Conservation (phyloP, 805 yeast genomes). For the Wickerhamiella brachini region DNA sequence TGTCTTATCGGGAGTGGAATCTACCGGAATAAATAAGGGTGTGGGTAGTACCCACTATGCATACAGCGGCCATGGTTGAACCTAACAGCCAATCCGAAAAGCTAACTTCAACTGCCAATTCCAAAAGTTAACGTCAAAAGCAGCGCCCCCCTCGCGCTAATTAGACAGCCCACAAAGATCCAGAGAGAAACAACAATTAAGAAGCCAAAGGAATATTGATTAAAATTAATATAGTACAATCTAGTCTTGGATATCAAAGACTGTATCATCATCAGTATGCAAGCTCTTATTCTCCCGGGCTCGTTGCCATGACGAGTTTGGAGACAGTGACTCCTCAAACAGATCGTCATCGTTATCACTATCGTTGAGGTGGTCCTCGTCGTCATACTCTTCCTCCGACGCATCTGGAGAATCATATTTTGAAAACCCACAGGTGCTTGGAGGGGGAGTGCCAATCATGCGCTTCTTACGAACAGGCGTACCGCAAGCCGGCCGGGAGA, state of each 20-base stretch:
- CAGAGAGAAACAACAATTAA: no score
- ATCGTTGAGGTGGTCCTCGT: not conserved
- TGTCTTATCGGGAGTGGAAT: not conserved
- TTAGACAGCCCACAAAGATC: no score
- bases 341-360: not conserved
- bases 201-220: not conserved
- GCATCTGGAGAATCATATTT: not conserved
- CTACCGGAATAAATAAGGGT: not conserved
- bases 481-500: not conserved
- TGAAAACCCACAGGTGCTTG: not conserved
- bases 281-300: not conserved
- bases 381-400: not conserved
- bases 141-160: no score
- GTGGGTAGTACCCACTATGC: not conserved
- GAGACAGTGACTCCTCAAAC: not conserved
- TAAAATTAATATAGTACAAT: not conserved
- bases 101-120: no score
- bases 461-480: conserved; percentile 1
- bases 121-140: no score
- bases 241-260: not conserved
- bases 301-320: not conserved
- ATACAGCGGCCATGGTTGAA: not conserved
- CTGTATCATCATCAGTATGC: not conserved
- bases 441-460: not conserved
- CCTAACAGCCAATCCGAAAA: no score